Evolutionary conservation across 331 rosid genomes (phyloP).

Genomic region (Spiraea crenata): DNA sequence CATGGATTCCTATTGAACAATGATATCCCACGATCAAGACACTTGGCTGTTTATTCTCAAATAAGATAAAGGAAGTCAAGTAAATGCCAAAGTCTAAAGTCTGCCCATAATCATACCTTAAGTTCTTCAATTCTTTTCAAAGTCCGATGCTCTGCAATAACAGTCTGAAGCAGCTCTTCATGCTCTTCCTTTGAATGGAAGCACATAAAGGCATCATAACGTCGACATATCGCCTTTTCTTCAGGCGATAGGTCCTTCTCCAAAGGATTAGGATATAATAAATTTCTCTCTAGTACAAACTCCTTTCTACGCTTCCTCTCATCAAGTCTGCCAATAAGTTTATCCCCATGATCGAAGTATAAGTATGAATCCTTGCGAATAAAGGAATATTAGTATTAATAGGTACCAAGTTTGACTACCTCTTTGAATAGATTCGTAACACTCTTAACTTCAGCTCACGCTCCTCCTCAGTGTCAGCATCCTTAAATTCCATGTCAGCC

Average conservation of each 20-base stretch:
- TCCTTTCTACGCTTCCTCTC: slow-evolving; percentile 93
- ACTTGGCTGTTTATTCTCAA: neutral
- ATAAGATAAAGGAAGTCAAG: slow-evolving; percentile 8
- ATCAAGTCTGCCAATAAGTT: slow-evolving; percentile 68
- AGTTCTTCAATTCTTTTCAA: slow-evolving; percentile 72
- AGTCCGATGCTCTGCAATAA: slow-evolving; percentile 61
- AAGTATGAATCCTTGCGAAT: too few relatives aligned
- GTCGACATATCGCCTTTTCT: slow-evolving; percentile 72
- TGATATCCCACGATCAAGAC: too few relatives aligned
- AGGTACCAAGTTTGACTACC: slow-evolving; percentile 39
- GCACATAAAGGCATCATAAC: slow-evolving; percentile 78
- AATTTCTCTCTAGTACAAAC: slow-evolving; percentile 77
- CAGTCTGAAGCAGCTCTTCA: slow-evolving; percentile 60
- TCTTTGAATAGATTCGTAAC: slow-evolving; percentile 71
- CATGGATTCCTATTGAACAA: too few relatives aligned
- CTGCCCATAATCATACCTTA: slow-evolving; percentile 56
- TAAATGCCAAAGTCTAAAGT: slow-evolving; percentile 5
- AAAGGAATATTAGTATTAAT: neutral
- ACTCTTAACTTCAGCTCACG: slow-evolving; percentile 82
- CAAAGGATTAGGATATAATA: slow-evolving; percentile 65
- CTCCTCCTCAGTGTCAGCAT: slow-evolving; percentile 77
- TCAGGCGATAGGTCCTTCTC: slow-evolving; percentile 77
- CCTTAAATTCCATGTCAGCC: slow-evolving; percentile 98
- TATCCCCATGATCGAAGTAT: neutral
- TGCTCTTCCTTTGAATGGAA: slow-evolving; percentile 87